A percentile compares a stretch with the other conserved stretches of the same genome.
These are phyloP conservation scores for Carex pumila DNA, from an alignment of 176 grass and related monocot genomes.

Conservation along the genomic window DNA sequence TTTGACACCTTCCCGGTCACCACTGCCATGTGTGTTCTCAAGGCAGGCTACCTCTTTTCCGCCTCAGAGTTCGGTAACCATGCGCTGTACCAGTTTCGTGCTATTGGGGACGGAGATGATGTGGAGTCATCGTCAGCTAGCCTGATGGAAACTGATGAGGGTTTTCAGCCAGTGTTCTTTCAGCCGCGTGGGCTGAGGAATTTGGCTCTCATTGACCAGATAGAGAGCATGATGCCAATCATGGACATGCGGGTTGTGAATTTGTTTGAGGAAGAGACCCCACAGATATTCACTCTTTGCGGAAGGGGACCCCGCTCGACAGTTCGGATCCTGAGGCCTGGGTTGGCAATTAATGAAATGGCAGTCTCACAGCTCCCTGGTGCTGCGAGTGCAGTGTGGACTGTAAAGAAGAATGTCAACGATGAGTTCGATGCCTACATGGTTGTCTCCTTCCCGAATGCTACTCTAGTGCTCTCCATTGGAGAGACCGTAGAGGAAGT, in stretches of 20 bases:
- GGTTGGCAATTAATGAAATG: slow-evolving; percentile 95
- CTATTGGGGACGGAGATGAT: slow-evolving; percentile 81
- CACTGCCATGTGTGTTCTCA: slow-evolving; percentile 73
- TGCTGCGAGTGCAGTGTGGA: slow-evolving; percentile 91
- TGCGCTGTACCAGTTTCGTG: slow-evolving; percentile 79
- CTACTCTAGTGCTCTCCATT: slow-evolving; percentile 89
- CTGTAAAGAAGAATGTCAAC: slow-evolving; percentile 94
- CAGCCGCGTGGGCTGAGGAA: slow-evolving; percentile 87
- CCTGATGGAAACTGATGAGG: slow-evolving; percentile 93
- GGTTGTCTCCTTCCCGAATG: slow-evolving; percentile 88
- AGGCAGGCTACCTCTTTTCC: slow-evolving; percentile 70
- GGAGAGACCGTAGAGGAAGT: slow-evolving; percentile 98
- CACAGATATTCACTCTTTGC: slow-evolving; percentile 80
- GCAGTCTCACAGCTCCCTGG: slow-evolving; percentile 85
- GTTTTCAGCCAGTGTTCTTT: slow-evolving; percentile 92
- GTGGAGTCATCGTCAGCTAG: slow-evolving; percentile 87
- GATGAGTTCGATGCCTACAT: slow-evolving; percentile 98
- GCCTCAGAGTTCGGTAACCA: slow-evolving; percentile 91
- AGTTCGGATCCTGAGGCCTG: slow-evolving; percentile 77
- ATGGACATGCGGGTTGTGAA: slow-evolving; percentile 94
- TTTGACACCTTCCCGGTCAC: slow-evolving; percentile 90
- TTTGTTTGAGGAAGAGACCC: slow-evolving; percentile 95
- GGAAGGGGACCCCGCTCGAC: slow-evolving; percentile 76
- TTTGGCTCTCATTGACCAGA: slow-evolving; percentile 49
- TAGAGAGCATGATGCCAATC: slow-evolving; percentile 88